Percentiles rank a stretch among this genome's conserved stretches.
Evolutionary conservation across 352 stramenopile genomes (phyloP).

Genomic region (Pythium plurisporium): DNA sequence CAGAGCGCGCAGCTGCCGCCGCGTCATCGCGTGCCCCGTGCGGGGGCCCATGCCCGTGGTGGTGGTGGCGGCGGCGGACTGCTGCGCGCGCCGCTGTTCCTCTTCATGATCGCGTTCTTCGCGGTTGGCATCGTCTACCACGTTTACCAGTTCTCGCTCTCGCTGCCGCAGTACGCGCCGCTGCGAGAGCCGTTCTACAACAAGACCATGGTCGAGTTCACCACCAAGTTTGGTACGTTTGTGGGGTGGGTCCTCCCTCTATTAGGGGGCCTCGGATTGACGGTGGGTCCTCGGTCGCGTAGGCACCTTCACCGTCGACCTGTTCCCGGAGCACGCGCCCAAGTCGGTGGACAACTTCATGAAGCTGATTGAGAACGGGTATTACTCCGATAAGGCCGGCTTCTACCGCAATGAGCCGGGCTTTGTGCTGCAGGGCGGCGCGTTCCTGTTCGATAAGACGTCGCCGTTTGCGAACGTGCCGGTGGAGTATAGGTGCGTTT

Average conservation of each 20-base stretch:
- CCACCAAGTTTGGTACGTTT: conserved; percentile 63
- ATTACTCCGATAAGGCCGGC: conserved; percentile 64
- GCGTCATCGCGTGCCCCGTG: conserved; percentile 20
- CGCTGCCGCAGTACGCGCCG: conserved; percentile 25
- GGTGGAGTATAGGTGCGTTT: conserved; percentile 69
- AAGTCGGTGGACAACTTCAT: conserved; percentile 69
- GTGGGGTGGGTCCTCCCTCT: not conserved
- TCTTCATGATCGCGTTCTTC: conserved; percentile 43
- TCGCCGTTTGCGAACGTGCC: conserved; percentile 65
- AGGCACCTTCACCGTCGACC: conserved; percentile 70
- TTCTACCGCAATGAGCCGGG: conserved; percentile 86
- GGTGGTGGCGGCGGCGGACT: conserved; percentile 9
- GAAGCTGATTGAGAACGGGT: conserved; percentile 57
- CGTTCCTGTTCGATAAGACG: conserved; percentile 64
- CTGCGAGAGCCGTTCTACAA: conserved; percentile 67
- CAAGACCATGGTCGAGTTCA: conserved; percentile 79
- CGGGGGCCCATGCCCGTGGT: conserved; percentile 9
- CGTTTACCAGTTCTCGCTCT: conserved; percentile 59
- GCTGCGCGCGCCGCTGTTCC: conserved; percentile 23
- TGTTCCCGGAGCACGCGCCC: conserved; percentile 76
- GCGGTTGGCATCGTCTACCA: conserved; percentile 52
- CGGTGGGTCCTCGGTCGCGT: not conserved
- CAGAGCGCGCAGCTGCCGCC: not conserved
- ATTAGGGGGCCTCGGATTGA: not conserved
- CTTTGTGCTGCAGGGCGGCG: conserved; percentile 74